Conservation (phyloP, 129 eudicot genomes). For the Mikania micrantha region DNA sequence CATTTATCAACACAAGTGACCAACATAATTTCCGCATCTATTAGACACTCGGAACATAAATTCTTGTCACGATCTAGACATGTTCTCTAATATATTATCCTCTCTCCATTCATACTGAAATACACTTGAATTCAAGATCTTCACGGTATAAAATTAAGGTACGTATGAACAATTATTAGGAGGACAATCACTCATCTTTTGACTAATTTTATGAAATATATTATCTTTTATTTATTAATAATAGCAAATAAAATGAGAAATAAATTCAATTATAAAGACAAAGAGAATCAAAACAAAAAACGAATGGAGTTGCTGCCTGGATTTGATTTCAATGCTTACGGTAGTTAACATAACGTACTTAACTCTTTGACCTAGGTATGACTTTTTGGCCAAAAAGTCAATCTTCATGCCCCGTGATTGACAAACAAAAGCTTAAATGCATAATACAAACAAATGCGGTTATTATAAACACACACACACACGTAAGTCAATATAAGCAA, state of each 20-base stretch:
- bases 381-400: slow-evolving; percentile 24
- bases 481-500: slow-evolving; percentile 21
- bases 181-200: background rate
- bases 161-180: no score
- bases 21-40: no score
- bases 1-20: no score
- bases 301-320: slow-evolving; percentile 30
- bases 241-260: background rate
- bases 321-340: slow-evolving; percentile 10
- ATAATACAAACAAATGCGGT: slow-evolving; percentile 8
- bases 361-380: slow-evolving; percentile 24
- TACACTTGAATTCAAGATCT: no score
- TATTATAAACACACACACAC: no score
- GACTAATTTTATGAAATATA: background rate
- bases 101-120: no score
- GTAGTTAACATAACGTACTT: slow-evolving; percentile 28
- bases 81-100: no score
- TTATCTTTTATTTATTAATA: background rate
- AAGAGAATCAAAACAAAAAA: slow-evolving; percentile 4
- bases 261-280: slow-evolving; percentile 10
- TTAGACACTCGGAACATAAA: no score
- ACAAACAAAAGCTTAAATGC: background rate
- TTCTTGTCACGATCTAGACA: no score
- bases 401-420: slow-evolving; percentile 16
- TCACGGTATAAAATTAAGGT: background rate